Conservation (phyloP, 2,329 filamentous ascomycete species). For the Clathrospora elynae region DNA sequence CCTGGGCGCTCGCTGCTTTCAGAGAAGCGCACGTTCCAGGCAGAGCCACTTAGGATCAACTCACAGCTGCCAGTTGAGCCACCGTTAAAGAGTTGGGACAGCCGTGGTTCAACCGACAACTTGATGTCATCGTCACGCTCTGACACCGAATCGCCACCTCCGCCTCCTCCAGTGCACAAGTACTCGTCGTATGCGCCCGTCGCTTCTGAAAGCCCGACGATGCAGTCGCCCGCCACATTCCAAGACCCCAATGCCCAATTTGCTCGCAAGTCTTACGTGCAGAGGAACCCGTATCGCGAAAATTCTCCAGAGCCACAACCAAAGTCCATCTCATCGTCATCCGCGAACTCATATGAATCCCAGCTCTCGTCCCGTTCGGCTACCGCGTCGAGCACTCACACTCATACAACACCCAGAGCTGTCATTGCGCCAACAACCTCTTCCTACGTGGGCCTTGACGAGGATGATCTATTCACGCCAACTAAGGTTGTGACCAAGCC, state of each 20-base stretch:
- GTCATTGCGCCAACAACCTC: constrained; percentile 25
- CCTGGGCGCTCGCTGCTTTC: constrained; percentile 41
- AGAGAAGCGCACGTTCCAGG: constrained; percentile 44
- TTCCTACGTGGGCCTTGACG: constrained; percentile 27
- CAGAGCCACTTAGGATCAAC: constrained; percentile 54
- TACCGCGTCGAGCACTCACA: constrained; percentile 32
- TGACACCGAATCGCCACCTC: constrained; percentile 41
- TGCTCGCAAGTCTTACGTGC: constrained; percentile 37
- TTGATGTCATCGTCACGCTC: constrained; percentile 52
- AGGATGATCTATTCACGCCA: constrained; percentile 42
- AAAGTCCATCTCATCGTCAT: constrained; percentile 37
- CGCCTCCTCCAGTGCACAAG: constrained; percentile 43
- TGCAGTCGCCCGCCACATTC: constrained; percentile 32
- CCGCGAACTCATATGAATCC: constrained; percentile 40
- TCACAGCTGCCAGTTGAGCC: constrained; percentile 52
- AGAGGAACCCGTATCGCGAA: constrained; percentile 26
- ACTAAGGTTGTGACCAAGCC: constrained; percentile 17
- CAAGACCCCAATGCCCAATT: constrained; percentile 36
- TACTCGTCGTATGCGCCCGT: constrained; percentile 42
- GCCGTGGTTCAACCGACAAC: constrained; percentile 57
- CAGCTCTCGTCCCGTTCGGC: constrained; percentile 41
- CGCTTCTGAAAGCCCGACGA: constrained; percentile 41
- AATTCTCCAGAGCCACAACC: constrained; percentile 33
- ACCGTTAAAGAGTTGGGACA: constrained; percentile 60
- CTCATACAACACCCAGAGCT: constrained; percentile 39